Evolutionary conservation across 495 filamentous ascomycete species (phyloP), one percentile per base, ranked within the genome.

Genomic region (Hyaloscypha bicolor): DNA sequence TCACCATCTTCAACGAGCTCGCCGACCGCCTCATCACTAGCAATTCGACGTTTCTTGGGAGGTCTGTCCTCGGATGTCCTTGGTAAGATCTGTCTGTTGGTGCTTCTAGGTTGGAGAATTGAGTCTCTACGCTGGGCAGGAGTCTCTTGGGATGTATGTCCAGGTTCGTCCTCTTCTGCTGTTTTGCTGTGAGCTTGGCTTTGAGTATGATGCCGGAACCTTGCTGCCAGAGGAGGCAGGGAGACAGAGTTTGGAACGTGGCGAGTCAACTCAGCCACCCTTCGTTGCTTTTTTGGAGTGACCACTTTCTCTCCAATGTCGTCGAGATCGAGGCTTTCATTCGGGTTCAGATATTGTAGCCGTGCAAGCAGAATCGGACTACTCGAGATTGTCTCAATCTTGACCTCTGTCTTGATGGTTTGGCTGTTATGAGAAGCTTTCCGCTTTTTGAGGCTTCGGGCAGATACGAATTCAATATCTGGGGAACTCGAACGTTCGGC

Each of bases 241-340:
- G 42, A 37, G 9, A 37, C 21, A 25, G 31, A 56, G 64, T 29
- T 35, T 65, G n/a, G 33, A 62, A 12, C 19, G 52, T 51, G 56
- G 29, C 39, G 31, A 42, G 45, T 33, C 21, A 60, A 48, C 37
- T 68, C 52, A 31, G 71, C 53, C 19, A 60, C 9, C 35, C 39
- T 61, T 51, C 62, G 76, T 39, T 69, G 73, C 67, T 87, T 90
- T 68, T 80, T 83, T 12, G 92, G 92, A 1, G 92, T 94, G 14
- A 80, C 79, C 33, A 91, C 80, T 63, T 76, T 81, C 57, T 78
- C 75, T 29, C 86, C 87, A 58, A 90, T 83, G 60, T 90, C 87
- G 76, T 95, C 91, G 12, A 94, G 80, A 75, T 95, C 92, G 37
- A 93, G 83, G 62, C 89, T 93, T 68, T 85, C 79, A 62, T 84